phyloP scores from a whole-genome alignment of 495 filamentous ascomycete species.

The Penicillium cataractarum region DNA sequence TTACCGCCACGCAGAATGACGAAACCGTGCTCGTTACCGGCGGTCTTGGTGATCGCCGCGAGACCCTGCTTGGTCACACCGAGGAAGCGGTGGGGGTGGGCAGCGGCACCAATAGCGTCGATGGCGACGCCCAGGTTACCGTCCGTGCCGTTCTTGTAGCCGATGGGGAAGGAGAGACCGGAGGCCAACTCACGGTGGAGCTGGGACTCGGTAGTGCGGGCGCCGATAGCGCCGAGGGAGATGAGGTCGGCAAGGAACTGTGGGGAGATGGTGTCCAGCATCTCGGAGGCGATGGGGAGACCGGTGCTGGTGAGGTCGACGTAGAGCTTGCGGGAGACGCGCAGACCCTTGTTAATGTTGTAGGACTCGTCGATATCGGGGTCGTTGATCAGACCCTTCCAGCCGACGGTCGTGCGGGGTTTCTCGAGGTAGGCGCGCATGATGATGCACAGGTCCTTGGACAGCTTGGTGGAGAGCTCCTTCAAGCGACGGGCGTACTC shows the following conservation, averaged over 20 bases:
- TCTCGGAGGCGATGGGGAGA: slow-evolving; percentile 94
- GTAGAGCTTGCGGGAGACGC: slow-evolving; percentile 87
- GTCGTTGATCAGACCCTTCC: slow-evolving; percentile 99
- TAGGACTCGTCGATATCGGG: slow-evolving; percentile 96
- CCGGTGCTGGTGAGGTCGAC: slow-evolving; percentile 81
- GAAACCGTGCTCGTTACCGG: slow-evolving; percentile 94
- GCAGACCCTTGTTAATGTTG: slow-evolving; percentile 98
- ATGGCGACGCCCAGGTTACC: slow-evolving; percentile 94
- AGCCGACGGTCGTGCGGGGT: slow-evolving; percentile 97
- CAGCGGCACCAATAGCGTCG: slow-evolving; percentile 91
- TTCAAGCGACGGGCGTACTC: slow-evolving; percentile 85
- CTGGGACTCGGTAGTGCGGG: slow-evolving; percentile 96
- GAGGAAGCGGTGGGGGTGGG: slow-evolving; percentile 94
- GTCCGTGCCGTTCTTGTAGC: slow-evolving; percentile 99
- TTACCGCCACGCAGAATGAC: slow-evolving; percentile 91
- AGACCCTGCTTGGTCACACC: slow-evolving; percentile 99
- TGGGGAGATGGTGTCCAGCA: slow-evolving; percentile 98
- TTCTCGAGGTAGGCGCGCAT: slow-evolving; percentile 99
- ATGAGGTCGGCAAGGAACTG: slow-evolving; percentile 94
- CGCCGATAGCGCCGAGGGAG: slow-evolving; percentile 93
- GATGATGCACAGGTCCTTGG: slow-evolving; percentile 83
- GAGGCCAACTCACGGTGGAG: slow-evolving; percentile 93
- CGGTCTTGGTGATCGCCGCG: slow-evolving; percentile 90
- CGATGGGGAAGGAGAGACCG: slow-evolving; percentile 96
- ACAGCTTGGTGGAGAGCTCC: slow-evolving; percentile 70